Base-by-base conservation (phyloP, 495 filamentous ascomycete genomes). In the Cryomyces antarcticus region DNA sequence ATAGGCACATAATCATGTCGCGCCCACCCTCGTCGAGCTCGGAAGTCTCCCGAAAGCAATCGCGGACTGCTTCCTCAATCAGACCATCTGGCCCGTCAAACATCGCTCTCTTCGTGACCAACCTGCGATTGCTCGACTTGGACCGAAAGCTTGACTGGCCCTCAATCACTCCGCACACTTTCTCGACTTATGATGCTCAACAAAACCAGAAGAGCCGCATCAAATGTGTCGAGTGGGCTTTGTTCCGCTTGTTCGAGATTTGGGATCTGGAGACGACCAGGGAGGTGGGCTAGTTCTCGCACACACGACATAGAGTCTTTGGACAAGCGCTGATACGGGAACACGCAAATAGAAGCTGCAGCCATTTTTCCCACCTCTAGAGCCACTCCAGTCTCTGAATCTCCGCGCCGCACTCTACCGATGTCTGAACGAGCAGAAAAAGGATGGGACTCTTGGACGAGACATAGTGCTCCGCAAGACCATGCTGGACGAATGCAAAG, bases 311-410 rank as follows among this genome's bases (percentile, higher is more conserved):
- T 24, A 24, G 17, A 24, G 17, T 24, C 17, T 24, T 2, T 24
- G 17, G 17, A 24, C 17, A 2, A 24, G 17, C 17, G 2, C 17
- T 24, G 17, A 24, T 24, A 49, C 11, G 13, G 6, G 31, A 5
- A 24, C 28, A 54, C 35, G 13, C n/a, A 35, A 24, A 36, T 38
- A 88, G 76, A 93, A 89, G 70, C 68, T 93, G 9, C 80, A 76
- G 35, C 82, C 85, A 0, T 92, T 88, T 66, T 93, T 85, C 57
- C 86, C 86, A 33, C 80, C 86, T 6, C 67, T 82, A 49, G 82
- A 88, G 54, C 79, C 83, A 17, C 68, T 93, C 31, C 84, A 89
- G 53, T 92, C 84, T 5, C 66, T 88, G 50, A 93, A 93, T 54
- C 73, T 94, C 9, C 82, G 86, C 46, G 75, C 82, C 17, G 85